Evolutionary conservation across 2,329 filamentous ascomycete species (phyloP).

Genomic region (Ophiostoma sp.): DNA sequence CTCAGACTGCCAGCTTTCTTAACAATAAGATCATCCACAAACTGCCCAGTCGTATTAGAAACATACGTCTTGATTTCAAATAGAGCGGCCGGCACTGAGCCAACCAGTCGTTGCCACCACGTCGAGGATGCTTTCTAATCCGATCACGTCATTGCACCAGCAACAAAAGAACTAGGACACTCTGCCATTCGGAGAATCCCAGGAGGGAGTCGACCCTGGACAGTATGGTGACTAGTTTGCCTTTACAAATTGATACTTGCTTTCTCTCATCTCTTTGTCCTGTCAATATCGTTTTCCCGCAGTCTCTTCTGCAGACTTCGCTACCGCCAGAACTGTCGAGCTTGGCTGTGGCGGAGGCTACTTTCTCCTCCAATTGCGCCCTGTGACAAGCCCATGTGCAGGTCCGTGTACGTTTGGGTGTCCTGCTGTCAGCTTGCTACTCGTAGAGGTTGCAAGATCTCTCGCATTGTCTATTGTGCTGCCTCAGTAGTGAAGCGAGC

Average conservation of each 20-base stretch:
- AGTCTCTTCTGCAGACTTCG: background rate
- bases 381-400: background rate
- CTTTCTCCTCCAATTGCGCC: background rate
- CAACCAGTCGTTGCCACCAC: background rate
- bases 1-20: too few relatives aligned
- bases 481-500: background rate
- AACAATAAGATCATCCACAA: too few relatives aligned
- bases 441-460: too few relatives aligned
- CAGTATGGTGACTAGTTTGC: background rate
- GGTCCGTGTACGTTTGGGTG: too few relatives aligned
- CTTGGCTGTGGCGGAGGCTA: too few relatives aligned
- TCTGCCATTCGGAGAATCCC: background rate
- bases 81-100: background rate
- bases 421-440: too few relatives aligned
- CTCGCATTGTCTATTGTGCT: background rate
- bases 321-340: background rate
- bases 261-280: background rate
- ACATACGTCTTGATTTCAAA: background rate
- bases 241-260: background rate
- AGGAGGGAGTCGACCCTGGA: background rate
- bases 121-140: constrained; percentile 5
- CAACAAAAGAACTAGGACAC: background rate
- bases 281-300: background rate
- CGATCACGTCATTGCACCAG: constrained; percentile 11
- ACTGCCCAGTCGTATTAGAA: too few relatives aligned